Conservation (phyloP, 208 protist genomes). For the Lotmaria passim region DNA sequence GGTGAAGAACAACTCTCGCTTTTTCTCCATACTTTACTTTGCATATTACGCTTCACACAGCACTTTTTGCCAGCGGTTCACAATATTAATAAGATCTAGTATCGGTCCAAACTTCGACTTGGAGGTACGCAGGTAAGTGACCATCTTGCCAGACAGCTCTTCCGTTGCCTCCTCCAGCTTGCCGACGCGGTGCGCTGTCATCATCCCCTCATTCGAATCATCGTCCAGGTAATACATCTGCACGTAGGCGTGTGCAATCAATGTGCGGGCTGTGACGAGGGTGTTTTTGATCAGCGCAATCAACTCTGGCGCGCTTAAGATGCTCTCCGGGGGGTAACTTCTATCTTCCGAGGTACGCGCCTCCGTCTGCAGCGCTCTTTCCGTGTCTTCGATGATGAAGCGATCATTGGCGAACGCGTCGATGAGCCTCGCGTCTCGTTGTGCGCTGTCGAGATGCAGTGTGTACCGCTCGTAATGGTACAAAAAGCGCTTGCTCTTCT, state of each 20-base stretch:
- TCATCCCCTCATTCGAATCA: background rate
- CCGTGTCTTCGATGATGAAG: background rate
- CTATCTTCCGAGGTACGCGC: background rate
- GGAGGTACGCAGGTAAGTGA: background rate
- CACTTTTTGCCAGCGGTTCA: conserved; percentile 20
- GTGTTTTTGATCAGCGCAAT: conserved; percentile 18
- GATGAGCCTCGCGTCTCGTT: conserved; percentile 19
- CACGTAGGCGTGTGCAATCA: conserved; percentile 35
- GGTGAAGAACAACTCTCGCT: too few species aligned
- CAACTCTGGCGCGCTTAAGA: background rate
- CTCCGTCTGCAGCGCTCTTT: background rate
- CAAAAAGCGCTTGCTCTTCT: conserved; percentile 11
- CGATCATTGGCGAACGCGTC: background rate
- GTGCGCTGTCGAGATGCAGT: conserved; percentile 27
- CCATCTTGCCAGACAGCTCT: conserved; percentile 11
- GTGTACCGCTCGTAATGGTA: conserved; percentile 35
- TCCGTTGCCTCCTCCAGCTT: conserved; percentile 39
- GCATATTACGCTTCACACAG: conserved; percentile 27
- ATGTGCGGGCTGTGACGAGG: conserved; percentile 9
- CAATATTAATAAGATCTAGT: conserved; percentile 13
- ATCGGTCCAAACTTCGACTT: conserved; percentile 11
- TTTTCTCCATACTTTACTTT: too few species aligned
- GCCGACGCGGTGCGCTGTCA: conserved; percentile 26
- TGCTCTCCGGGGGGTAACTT: background rate
- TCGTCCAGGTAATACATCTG: conserved; percentile 28